These are phyloP conservation scores for Fonsecaea erecta DNA, from an alignment of 2,329 filamentous ascomycete genomes.

Conservation along the genomic window DNA sequence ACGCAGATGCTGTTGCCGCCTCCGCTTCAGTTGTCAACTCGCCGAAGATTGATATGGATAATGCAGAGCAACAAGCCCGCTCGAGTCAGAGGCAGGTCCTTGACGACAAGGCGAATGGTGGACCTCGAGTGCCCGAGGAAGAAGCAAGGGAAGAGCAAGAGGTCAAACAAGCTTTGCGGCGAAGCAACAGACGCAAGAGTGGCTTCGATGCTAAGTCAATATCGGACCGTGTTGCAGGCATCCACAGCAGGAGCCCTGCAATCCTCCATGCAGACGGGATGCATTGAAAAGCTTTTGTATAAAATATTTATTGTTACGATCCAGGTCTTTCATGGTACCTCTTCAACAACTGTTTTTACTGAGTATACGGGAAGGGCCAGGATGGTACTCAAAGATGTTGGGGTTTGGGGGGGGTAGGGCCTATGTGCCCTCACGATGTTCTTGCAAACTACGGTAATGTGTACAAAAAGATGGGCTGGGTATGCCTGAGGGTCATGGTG, in stretches of 20 bases:
- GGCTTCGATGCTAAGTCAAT: conserved; percentile 40
- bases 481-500: conserved; percentile 9
- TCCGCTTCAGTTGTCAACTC: conserved; percentile 38
- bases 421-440: conserved; percentile 20
- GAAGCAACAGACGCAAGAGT: conserved; percentile 39
- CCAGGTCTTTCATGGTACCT: conserved; percentile 4
- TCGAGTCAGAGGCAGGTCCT: conserved; percentile 49
- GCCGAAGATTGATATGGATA: conserved; percentile 35
- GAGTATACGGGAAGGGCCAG: neutral
- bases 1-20: conserved; percentile 51
- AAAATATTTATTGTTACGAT: conserved; percentile 5
- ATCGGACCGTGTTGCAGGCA: conserved; percentile 39
- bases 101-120: conserved; percentile 45
- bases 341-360: conserved; percentile 1
- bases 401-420: conserved; percentile 20
- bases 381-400: neutral
- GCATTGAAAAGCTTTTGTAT: conserved; percentile 27
- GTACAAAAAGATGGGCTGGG: conserved; percentile 26
- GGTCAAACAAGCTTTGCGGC: conserved; percentile 32
- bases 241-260: conserved; percentile 38
- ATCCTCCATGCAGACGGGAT: conserved; percentile 37
- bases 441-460: conserved; percentile 23
- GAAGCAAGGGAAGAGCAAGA: conserved; percentile 49
- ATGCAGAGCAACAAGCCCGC: conserved; percentile 47
- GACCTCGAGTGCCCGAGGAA: conserved; percentile 45